Conservation (phyloP, 1,139 yeast genomes). For the Lodderomyces oxycetoniae region DNA sequence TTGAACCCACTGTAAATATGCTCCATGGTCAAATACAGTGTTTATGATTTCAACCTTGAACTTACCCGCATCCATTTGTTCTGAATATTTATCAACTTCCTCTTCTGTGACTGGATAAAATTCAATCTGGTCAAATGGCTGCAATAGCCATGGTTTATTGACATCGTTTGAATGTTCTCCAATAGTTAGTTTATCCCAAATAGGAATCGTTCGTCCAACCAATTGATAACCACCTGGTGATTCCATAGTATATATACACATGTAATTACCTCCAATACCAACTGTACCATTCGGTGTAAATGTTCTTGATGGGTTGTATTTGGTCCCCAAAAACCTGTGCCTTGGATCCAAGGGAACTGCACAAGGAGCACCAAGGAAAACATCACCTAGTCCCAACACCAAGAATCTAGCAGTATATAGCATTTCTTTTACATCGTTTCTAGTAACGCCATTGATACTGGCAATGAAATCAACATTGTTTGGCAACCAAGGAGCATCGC, state of each 20-base stretch:
- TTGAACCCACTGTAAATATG: conserved; percentile 74
- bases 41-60: conserved; percentile 73
- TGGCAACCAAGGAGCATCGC: conserved; percentile 96
- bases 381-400: conserved; percentile 95
- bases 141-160: conserved; percentile 80
- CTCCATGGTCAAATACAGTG: conserved; percentile 74
- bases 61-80: conserved; percentile 75
- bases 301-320: conserved; percentile 94
- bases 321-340: conserved; percentile 85
- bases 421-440: conserved; percentile 76
- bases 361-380: conserved; percentile 95
- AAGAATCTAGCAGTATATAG: conserved; percentile 83
- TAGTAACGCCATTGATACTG: conserved; percentile 72
- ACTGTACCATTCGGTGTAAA: conserved; percentile 95
- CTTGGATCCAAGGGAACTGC: conserved; percentile 98
- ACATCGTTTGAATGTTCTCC: conserved; percentile 53
- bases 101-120: conserved; percentile 87
- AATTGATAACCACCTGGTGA: conserved; percentile 98
- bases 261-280: conserved; percentile 97
- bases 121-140: conserved; percentile 91
- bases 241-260: conserved; percentile 98
- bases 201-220: conserved; percentile 94
- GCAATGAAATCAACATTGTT: conserved; percentile 95
- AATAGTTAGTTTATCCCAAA: conserved; percentile 89
- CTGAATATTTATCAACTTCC: conserved; percentile 67